phyloP scores from a whole-genome alignment of 192 early-diverging fungal species.

The Glomus cerebriforme region DNA sequence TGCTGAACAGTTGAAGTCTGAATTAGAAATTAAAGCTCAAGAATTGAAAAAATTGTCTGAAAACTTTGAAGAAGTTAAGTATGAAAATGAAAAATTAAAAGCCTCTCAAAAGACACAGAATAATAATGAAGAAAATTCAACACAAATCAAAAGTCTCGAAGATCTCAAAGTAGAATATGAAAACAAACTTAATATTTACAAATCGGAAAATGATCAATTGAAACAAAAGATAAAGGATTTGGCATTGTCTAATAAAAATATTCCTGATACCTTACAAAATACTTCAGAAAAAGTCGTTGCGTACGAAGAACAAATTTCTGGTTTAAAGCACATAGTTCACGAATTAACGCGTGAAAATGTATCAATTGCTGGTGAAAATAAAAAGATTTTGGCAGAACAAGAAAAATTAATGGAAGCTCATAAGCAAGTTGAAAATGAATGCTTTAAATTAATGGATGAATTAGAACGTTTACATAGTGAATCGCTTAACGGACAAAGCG shows the following conservation, averaged over 20 bases:
- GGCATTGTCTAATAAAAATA: conserved; percentile 27
- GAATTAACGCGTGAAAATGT: conserved; percentile 56
- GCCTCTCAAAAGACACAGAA: background rate
- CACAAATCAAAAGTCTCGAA: conserved; percentile 21
- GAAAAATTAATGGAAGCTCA: conserved; percentile 61
- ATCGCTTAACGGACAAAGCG: conserved; percentile 38
- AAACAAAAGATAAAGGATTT: conserved; percentile 44
- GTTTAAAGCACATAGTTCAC: conserved; percentile 52
- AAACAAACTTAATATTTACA: conserved; percentile 31
- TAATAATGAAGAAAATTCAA: background rate
- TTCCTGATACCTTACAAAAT: conserved; percentile 29
- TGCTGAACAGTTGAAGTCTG: background rate
- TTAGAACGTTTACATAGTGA: conserved; percentile 70
- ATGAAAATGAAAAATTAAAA: conserved; percentile 1
- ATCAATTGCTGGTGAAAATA: conserved; percentile 49
- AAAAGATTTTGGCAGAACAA: conserved; percentile 50
- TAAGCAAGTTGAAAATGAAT: conserved; percentile 70
- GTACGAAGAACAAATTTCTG: conserved; percentile 45
- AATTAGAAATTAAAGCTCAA: conserved; percentile 5
- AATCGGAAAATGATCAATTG: conserved; percentile 51
- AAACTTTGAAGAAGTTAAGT: conserved; percentile 29
- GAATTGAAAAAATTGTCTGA: conserved; percentile 15
- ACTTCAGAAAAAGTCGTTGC: conserved; percentile 33
- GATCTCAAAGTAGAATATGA: conserved; percentile 41
- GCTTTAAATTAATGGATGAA: conserved; percentile 75